phyloP scores from a whole-genome alignment of 2,329 filamentous ascomycete species.

The Emergomyces orientalis region DNA sequence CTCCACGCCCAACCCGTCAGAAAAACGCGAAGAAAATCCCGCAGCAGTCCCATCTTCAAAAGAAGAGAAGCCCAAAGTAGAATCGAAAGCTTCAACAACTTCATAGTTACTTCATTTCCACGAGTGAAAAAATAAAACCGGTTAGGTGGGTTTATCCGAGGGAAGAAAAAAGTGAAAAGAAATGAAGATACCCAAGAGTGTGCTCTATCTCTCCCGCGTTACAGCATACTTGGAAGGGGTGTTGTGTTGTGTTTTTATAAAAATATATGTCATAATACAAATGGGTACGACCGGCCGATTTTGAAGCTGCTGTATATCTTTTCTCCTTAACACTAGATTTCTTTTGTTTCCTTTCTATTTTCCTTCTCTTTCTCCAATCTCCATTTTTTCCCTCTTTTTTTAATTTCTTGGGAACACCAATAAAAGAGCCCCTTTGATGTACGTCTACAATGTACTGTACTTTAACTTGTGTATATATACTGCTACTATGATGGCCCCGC shows the following conservation, averaged over 20 bases:
- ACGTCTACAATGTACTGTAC: neutral
- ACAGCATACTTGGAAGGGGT: too few relatives aligned
- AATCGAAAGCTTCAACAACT: neutral
- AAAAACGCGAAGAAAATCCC: slow-evolving; percentile 19
- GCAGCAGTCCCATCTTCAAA: neutral
- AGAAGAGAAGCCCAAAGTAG: neutral
- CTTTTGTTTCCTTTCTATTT: neutral
- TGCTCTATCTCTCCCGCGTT: neutral
- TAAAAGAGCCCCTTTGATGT: neutral
- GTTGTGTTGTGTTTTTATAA: neutral
- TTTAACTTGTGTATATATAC: neutral
- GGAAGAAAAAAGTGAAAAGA: neutral
- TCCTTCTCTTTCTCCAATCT: neutral
- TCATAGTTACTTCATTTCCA: neutral
- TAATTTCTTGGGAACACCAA: neutral
- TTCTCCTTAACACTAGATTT: neutral
- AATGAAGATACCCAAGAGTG: neutral
- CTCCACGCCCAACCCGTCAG: slow-evolving; percentile 8
- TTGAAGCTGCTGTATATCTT: neutral
- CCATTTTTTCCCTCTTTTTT: neutral
- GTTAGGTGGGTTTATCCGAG: neutral
- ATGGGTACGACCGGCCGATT: neutral
- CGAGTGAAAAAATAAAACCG: neutral
- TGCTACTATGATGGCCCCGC: neutral
- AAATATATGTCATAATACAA: neutral